Percentiles rank a stretch among this genome's conserved stretches.
Conservation (phyloP, 768 basidiomycete species). For the Leccinum pellstonianum region DNA sequence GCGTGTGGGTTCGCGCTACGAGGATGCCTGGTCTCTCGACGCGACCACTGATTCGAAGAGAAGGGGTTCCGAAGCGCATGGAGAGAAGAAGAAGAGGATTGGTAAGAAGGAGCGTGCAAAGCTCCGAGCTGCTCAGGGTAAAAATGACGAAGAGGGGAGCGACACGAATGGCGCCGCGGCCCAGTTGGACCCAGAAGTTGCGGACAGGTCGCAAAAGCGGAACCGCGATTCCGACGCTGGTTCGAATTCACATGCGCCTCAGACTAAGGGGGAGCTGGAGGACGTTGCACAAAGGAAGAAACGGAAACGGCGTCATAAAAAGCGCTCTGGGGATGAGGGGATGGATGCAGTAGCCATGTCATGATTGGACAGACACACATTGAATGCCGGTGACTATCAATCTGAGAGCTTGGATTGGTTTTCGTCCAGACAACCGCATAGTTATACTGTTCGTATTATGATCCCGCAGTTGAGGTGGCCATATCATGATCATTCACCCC, state of each 20-base stretch:
- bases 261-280: conserved; percentile 10
- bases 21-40: conserved; percentile 22
- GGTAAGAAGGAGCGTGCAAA: conserved; percentile 70
- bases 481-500: background rate
- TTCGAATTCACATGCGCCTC: conserved; percentile 7
- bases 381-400: background rate
- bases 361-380: background rate
- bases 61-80: conserved; percentile 12
- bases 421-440: background rate
- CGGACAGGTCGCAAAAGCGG: conserved; percentile 13
- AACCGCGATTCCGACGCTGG: conserved; percentile 16
- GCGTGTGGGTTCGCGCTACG: conserved; percentile 32
- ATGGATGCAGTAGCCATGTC: background rate
- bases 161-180: background rate
- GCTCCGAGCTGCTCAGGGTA: conserved; percentile 37
- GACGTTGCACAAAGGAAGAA: conserved; percentile 32
- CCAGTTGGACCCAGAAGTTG: background rate
- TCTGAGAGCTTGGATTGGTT: background rate
- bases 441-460: background rate
- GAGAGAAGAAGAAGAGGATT: conserved; percentile 56
- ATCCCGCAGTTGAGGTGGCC: background rate
- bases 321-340: conserved; percentile 17
- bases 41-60: conserved; percentile 1
- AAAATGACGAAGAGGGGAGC: conserved; percentile 8
- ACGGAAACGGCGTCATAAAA: conserved; percentile 44